A percentile compares a stretch with the other conserved stretches of the same genome.
Conservation (phyloP, 805 yeast genomes). For the Kluyveromyces dobzhanskii region DNA sequence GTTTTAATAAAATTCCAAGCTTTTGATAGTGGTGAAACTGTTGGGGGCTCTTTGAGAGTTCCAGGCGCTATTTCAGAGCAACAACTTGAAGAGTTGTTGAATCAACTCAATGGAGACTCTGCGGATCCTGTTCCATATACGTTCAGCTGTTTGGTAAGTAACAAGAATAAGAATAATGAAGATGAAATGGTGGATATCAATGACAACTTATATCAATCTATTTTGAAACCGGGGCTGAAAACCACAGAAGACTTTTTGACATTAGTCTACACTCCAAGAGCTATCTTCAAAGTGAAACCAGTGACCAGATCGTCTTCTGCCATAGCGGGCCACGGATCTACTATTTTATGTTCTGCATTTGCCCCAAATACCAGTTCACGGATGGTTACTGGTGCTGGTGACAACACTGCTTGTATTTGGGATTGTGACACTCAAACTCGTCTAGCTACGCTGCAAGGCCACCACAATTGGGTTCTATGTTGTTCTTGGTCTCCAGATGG, state of each 20-base stretch:
- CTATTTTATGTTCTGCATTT: conserved; percentile 85
- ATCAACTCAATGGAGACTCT: conserved; percentile 58
- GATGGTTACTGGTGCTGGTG: conserved; percentile 95
- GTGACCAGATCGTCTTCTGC: conserved; percentile 88
- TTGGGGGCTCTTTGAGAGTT: conserved; percentile 80
- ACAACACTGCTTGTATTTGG: conserved; percentile 93
- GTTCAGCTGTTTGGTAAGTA: conserved; percentile 56
- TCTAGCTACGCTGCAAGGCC: conserved; percentile 69
- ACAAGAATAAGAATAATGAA: conserved; percentile 33
- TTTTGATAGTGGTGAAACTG: conserved; percentile 79
- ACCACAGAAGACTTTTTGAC: conserved; percentile 92
- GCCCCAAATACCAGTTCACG: conserved; percentile 82
- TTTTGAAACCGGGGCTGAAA: conserved; percentile 77
- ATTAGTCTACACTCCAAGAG: conserved; percentile 86
- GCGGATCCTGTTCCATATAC: conserved; percentile 90
- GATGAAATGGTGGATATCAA: conserved; percentile 53
- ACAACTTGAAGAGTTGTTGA: conserved; percentile 82
- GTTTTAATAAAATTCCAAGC: conserved; percentile 87
- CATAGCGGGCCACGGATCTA: conserved; percentile 91
- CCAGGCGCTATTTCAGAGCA: conserved; percentile 82
- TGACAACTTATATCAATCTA: conserved; percentile 68
- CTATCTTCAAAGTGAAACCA: conserved; percentile 86
- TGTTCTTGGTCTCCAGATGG: conserved; percentile 93
- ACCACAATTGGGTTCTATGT: conserved; percentile 87
- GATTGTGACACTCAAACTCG: conserved; percentile 95